Evolutionary conservation across 768 basidiomycete genomes (phyloP), one percentile per base, ranked within the genome.

Genomic region (Russula foetens): DNA sequence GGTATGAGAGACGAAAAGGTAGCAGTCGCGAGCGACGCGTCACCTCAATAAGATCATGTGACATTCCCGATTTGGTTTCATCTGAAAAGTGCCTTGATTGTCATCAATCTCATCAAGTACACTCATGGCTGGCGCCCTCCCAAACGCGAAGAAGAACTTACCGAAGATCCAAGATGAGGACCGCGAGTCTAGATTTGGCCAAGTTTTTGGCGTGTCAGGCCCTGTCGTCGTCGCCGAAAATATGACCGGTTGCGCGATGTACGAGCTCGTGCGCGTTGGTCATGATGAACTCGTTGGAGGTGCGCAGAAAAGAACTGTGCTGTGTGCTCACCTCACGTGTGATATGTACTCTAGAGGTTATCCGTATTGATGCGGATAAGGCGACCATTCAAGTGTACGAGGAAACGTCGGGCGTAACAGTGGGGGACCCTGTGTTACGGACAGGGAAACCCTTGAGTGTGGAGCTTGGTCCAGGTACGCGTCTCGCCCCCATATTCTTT

Each of bases 381-480:
- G 91, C 91, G 45, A 98, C 97, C 14, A 98, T 99, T 63, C 97
- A 99, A 74, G 97, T 99, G 11, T 98, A 99, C 70, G 97, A 99
- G 74, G 97, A 99, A 78, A 98, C 96, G 7, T 97, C 96, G 45
- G 97, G 97, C 56, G 97, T 99, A 44, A 98, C 96, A 7, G 95
- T 98, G 54, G 97, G 97, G 29, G 97, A 99, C 77, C 97, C 97
- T 50, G 97, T 99, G 19, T 76, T 99, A 70, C 83, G 96, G 58
- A 99, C 97, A 29, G 97, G 96, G 48, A 99, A 99, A 73, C 97
- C 97, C 31, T 83, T 99, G 58, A 93, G 91, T 72, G 97, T 98
- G 60, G 97, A 99, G 73, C 82, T 99, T 43, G 97, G 97, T 35
- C 97, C 97, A 69, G 96, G 95, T 93, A 47, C 48, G 70, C 58